These are phyloP conservation scores for Monosporascus sp. DNA, from an alignment of 2,329 filamentous ascomycete species.

Conservation along the genomic window DNA sequence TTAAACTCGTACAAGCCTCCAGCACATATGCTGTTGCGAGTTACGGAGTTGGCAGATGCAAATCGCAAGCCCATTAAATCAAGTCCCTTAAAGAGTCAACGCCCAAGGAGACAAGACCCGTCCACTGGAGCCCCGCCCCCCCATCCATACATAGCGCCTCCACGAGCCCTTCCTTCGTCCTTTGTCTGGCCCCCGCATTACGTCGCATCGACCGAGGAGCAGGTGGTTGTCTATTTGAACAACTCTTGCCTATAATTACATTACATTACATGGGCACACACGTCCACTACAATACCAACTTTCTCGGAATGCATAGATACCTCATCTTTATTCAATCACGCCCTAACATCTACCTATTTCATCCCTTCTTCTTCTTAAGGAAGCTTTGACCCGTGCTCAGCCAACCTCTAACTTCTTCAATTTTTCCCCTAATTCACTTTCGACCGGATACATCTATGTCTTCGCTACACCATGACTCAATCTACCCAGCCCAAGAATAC, in stretches of 20 bases:
- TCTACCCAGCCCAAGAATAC: conserved; percentile 28
- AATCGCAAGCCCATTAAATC: too few species aligned
- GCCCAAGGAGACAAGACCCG: too few species aligned
- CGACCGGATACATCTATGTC: conserved; percentile 17
- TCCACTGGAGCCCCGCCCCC: neutral
- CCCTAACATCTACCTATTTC: too few species aligned
- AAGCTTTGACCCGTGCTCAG: conserved; percentile 5
- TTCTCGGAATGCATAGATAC: too few species aligned
- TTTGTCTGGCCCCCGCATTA: neutral
- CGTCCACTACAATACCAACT: too few species aligned
- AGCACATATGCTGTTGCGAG: too few species aligned
- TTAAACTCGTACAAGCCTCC: neutral
- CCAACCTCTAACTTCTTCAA: conserved; percentile 1
- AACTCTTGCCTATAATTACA: neutral
- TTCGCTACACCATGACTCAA: conserved; percentile 28
- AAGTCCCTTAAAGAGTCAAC: too few species aligned
- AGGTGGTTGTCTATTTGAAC: neutral
- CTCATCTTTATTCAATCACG: too few species aligned
- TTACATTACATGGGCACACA: neutral
- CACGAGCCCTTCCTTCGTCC: neutral
- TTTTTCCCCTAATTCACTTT: neutral
- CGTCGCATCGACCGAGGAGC: neutral
- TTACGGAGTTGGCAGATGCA: too few species aligned
- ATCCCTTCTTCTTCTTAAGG: neutral
- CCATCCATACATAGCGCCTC: neutral